Base-by-base conservation (phyloP, 2,329 filamentous ascomycete genomes). In the Colletotrichum destructivum region DNA sequence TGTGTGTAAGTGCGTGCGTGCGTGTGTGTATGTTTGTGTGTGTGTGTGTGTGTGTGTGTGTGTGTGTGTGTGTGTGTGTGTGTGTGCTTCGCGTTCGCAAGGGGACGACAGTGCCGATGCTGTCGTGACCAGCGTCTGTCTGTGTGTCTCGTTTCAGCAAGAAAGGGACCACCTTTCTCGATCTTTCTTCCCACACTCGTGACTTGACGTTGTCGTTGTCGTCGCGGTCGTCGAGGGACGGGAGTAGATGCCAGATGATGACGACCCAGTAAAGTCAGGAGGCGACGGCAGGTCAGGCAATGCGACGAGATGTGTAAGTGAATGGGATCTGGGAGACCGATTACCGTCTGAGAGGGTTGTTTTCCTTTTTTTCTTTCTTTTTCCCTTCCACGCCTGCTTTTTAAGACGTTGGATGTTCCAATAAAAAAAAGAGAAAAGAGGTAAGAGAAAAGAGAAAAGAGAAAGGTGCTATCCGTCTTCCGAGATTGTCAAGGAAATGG, bases 341-440 rank as follows among this genome's bases (percentile, higher is more conserved):
- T 35, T 35, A 9, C 31, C 31, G 8, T 9, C 31, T 11, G 31
- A 35, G 8, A 35, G 31, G 31, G 1, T 35, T 35, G 31, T 9
- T 35, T 35, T 11, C 8, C 9, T 35, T 11, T 11, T 35, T 9
- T 35, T 9, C 11, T 8, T 9, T 35, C 11, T 35, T 8, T 35
- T 11, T 1, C 31, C 31, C 31, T 35, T 35, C 12, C 23, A 44
- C 63, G 63, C 62, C 54, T 72, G 66, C 62, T 74, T 71, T 66
- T 72, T 56, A 64, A 35, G 57, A 75, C 65, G 59, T 55, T 64
- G 40, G 40, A 59, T 71, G 65, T 72, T 71, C 70, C 42, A 65
- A 72, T 65, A 66, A 31, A 66, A 51, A 62, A 31, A 35, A 54
- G 15, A 54, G 18, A 35, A 42, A 40, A 60, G 31, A 35, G 31